Base-by-base conservation (phyloP, 805 yeast genomes). In the Ogataea nitratoaversa region DNA sequence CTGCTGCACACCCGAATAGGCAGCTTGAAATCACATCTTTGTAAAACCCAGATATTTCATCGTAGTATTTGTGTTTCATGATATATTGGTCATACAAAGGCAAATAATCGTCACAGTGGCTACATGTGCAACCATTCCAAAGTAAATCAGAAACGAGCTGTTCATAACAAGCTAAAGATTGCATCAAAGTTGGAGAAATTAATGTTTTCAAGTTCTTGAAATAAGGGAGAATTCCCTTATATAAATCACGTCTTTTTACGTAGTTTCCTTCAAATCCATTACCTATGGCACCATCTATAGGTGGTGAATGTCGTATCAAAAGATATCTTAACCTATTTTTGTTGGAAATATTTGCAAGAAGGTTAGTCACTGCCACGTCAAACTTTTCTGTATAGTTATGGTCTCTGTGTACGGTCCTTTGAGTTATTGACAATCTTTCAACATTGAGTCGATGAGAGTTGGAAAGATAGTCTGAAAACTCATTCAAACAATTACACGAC, bases 231-330 rank as follows among this genome's bases (percentile, higher is more conserved):
- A 71, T 60, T 0, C 61, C 56, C 19, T 69, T 68, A 49, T 71
- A 82, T 11, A 84, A 51, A 22, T 66, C 69, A 38, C 76, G 66
- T 50, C 88, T 70, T 44, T 88, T 71, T 6, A 74, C 54, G 49
- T 78, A 82, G 49, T 84, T 84, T 0, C 95, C 95, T 52, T 84
- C 91, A 30, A 79, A 73, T 2, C 87, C 86, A 56, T 82, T 84
- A 14, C 59, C 65, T 12, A 79, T 70, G 27, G 68, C 65, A 0
- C 84, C 86, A 52, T 75, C 76, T 2, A 57, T 28, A 2, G 86
- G 84, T 3, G 83, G 75, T 20, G 66, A 66, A 56, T 83, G 89
- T 16, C 71, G 65, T n/a, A 84, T 66, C 8, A 74, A 63, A 16
- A 84, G 57, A 34, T 58, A 68, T 22, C 57, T 59, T 28, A 80